Base-by-base conservation (phyloP, 495 filamentous ascomycete species). In the Hyphodiscus hymeniophilus region DNA sequence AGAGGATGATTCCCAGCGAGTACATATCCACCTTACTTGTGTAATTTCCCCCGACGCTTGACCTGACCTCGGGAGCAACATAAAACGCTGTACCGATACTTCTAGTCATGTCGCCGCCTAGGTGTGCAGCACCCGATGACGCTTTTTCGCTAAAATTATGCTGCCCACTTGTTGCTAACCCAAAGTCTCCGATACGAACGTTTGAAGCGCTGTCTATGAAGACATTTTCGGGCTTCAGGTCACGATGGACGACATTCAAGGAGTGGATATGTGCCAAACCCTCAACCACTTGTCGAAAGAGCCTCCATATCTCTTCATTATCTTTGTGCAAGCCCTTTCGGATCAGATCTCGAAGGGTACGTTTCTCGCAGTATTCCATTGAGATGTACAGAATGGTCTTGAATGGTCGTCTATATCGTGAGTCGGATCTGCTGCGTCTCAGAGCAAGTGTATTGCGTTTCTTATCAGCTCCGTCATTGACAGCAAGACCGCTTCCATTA, bases 311-410 rank as follows among this genome's bases (percentile, higher is more conserved):
- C 48, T 95, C 82, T 26, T 89, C 81, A 4, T 69, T 64, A 45
- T 89, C 79, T 50, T 83, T 77, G 44, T 72, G 78, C 26, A 97
- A 61, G 30, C 81, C 82, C 46, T 85, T 80, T 38, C 77, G 74
- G 38, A 97, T 90, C n/a, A 95, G 65, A 71, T 98, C 89, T 28
- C 92, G 82, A 26, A 98, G 71, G 1, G 92, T 96, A 44, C 88
- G 81, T 57, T 86, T 89, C 61, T 96, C 92, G 60, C 94, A 97
- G 59, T 95, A 95, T 57, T 97, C 91, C 92, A 98, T 98, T n/a
- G 51, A 56, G 23, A 91, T 91, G 59, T 89, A 91, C 0, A 91
- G 73, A 1, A 77, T 79, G 7, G 77, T 77, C 39, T 70, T 69
- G 21, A 51, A 55, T 12, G 58, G 39, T 28, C 52, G 30, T 23